Evolutionary conservation across 148 eudicot genomes (phyloP), one percentile per base, ranked within the genome.

Genomic region (Nepenthes mirabilis): DNA sequence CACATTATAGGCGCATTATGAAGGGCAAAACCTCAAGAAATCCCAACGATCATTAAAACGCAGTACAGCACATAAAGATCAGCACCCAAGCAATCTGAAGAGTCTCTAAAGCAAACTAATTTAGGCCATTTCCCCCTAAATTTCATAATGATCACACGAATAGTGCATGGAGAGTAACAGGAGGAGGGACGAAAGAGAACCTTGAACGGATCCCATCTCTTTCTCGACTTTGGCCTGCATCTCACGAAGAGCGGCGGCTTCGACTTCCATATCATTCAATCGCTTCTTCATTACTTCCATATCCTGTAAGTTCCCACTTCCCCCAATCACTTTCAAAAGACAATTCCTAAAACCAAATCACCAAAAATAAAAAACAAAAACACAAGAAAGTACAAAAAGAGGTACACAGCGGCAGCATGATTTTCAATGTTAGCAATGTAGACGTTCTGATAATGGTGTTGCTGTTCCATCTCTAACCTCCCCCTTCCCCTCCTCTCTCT

Each of bases 171-270:
- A n/a, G 52, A 49, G 14, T 5, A 11, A 49, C 13, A 49, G 1
- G n/a, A 11, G 45, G 50, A 14, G 14, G 32, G 8, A 14, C 52
- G 2, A 14, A 11, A 37, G 6, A 32, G 33, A 45, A 83, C 88
- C 88, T 80, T 83, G 88, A 64, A 71, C 72, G 56, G 84, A 63
- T 63, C 82, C 76, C 82, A 80, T 83, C n/a, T 83, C 84, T 40
- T 83, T 80, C 77, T 83, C 82, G 48, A 83, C 84, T 72, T 83
- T 80, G 33, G 88, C 82, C 70, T 83, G 88, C 88, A 80, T 83
- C 57, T 83, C 84, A 43, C 82, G 74, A 43, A 83, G 80, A 58
- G 88, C 84, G 47, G 76, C 73, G 4, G 88, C 82, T 69, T 83
- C 88, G 13, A 80, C 88, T 43, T 83, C 88, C 88, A 83, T 80